phyloP scores from a whole-genome alignment of 2,329 filamentous ascomycete species.

The Scortechinia acanthostroma region DNA sequence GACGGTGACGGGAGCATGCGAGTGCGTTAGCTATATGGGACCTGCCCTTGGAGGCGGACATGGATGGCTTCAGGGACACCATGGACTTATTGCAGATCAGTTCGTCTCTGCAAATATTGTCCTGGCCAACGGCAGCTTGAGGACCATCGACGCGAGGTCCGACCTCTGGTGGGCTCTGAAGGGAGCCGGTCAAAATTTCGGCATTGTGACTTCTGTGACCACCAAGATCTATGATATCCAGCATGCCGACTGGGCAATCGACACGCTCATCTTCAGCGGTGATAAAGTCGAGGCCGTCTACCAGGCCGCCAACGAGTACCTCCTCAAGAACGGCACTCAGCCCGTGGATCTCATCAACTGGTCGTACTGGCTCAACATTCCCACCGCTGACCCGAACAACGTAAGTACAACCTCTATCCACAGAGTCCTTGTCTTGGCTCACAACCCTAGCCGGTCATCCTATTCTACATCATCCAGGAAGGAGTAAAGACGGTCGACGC shows the following conservation, averaged over 20 bases:
- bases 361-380: constrained; percentile 34
- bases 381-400: constrained; percentile 27
- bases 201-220: constrained; percentile 38
- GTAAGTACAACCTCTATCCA: constrained; percentile 12
- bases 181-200: constrained; percentile 52
- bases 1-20: constrained; percentile 33
- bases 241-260: constrained; percentile 23
- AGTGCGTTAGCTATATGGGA: constrained; percentile 35
- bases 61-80: constrained; percentile 28
- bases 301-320: constrained; percentile 28
- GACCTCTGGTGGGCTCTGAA: constrained; percentile 48
- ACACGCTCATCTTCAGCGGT: constrained; percentile 30
- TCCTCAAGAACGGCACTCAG: constrained; percentile 27
- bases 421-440: background rate
- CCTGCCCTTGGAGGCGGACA: constrained; percentile 42
- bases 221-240: constrained; percentile 34
- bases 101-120: constrained; percentile 29
- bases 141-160: constrained; percentile 19
- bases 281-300: constrained; percentile 36
- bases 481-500: constrained; percentile 29
- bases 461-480: constrained; percentile 31
- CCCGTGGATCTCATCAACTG: constrained; percentile 36
- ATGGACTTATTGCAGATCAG: constrained; percentile 31
- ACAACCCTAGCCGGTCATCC: constrained; percentile 23
- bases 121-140: constrained; percentile 24